These are phyloP conservation scores for Cadophora luteo-olivacea DNA, from an alignment of 2,329 filamentous ascomycete genomes.

Conservation along the genomic window DNA sequence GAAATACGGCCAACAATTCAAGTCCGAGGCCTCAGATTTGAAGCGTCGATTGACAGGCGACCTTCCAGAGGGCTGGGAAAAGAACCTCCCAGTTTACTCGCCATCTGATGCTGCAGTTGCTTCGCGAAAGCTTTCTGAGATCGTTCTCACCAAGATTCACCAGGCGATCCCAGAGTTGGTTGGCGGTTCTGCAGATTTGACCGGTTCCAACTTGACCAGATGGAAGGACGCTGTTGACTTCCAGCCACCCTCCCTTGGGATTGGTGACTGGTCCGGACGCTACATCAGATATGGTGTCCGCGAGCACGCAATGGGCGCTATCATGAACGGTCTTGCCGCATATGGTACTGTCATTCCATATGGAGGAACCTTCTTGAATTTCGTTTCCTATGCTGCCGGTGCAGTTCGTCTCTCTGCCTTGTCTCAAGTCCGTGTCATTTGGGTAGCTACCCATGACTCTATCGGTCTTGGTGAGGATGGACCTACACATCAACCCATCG, in stretches of 20 bases:
- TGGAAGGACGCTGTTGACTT: constrained; percentile 98
- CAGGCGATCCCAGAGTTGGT: constrained; percentile 84
- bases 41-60: constrained; percentile 79
- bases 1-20: constrained; percentile 83
- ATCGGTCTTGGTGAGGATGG: constrained; percentile 99
- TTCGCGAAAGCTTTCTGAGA: constrained; percentile 96
- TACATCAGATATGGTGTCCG: constrained; percentile 94
- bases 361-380: constrained; percentile 98
- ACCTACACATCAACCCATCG: constrained; percentile 98
- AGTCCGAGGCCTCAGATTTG: constrained; percentile 81
- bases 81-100: constrained; percentile 89
- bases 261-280: constrained; percentile 89
- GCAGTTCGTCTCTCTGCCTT: constrained; percentile 93
- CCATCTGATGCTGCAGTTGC: constrained; percentile 83
- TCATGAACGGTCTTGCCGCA: constrained; percentile 93
- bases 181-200: constrained; percentile 96
- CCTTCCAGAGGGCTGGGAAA: constrained; percentile 96
- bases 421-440: constrained; percentile 89
- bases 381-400: constrained; percentile 96
- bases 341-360: constrained; percentile 96
- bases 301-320: constrained; percentile 90
- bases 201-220: constrained; percentile 96
- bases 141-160: constrained; percentile 88
- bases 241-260: constrained; percentile 84
- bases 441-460: constrained; percentile 97